These are phyloP conservation scores for Hansenula lynferdii DNA, from an alignment of 1,139 yeast species.

Conservation along the genomic window DNA sequence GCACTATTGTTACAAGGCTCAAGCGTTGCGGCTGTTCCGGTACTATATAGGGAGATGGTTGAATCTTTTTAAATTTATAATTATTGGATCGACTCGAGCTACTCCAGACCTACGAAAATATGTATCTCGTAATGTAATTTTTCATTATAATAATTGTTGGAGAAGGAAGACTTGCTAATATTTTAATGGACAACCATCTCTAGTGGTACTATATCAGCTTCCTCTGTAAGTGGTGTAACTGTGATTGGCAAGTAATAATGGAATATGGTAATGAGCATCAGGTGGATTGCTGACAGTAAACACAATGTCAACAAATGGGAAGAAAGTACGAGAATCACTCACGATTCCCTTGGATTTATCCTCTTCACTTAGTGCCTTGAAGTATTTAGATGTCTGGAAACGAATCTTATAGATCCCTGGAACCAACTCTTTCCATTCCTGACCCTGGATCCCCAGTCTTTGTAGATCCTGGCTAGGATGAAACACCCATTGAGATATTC, in stretches of 20 bases:
- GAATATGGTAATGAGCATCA: constrained; percentile 82
- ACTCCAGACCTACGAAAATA: too few species aligned
- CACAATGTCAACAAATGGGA: constrained; percentile 78
- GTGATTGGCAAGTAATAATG: constrained; percentile 73
- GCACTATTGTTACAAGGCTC: too few species aligned
- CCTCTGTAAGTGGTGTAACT: constrained; percentile 91
- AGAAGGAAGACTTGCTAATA: too few species aligned
- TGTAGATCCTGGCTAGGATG: constrained; percentile 31
- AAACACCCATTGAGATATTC: constrained; percentile 64
- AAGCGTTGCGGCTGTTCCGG: too few species aligned
- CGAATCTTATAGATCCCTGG: constrained; percentile 71
- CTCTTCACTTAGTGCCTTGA: constrained; percentile 28
- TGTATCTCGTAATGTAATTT: too few species aligned
- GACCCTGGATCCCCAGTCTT: constrained; percentile 32
- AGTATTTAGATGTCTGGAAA: constrained; percentile 70
- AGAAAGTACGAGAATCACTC: constrained; percentile 47
- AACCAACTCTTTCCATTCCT: constrained; percentile 38
- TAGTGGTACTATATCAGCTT: too few species aligned
- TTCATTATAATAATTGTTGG: too few species aligned
- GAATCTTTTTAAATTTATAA: too few species aligned
- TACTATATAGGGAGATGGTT: too few species aligned
- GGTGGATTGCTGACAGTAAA: constrained; percentile 64
- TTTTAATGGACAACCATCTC: too few species aligned
- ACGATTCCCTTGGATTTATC: constrained; percentile 21
- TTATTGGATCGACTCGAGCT: too few species aligned